phyloP scores from a whole-genome alignment of 257 asterid genomes.

The Leptodermis oblonga region DNA sequence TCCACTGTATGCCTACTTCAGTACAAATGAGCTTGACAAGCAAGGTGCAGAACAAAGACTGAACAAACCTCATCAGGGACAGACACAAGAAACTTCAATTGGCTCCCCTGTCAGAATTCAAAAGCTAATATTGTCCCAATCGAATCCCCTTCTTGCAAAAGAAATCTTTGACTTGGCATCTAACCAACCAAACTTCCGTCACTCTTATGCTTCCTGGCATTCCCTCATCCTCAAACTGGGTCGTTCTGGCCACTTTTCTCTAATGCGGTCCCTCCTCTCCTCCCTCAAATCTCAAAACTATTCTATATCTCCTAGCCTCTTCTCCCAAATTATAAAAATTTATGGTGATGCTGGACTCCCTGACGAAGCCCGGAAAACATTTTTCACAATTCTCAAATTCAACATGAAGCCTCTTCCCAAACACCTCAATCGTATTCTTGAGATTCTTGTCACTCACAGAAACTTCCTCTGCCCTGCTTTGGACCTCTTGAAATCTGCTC shows the following conservation, averaged over 20 bases:
- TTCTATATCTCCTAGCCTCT: constrained; percentile 61
- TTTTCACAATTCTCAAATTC: constrained; percentile 75
- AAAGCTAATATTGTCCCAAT: constrained; percentile 26
- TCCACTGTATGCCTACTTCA: neutral
- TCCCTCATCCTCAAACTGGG: constrained; percentile 79
- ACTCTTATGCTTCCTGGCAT: constrained; percentile 58
- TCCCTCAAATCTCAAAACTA: constrained; percentile 49
- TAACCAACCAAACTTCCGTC: constrained; percentile 61
- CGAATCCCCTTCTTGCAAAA: constrained; percentile 85
- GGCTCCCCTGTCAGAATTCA: constrained; percentile 40
- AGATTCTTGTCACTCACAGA: constrained; percentile 50
- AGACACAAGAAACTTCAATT: constrained; percentile 26
- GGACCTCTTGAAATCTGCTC: constrained; percentile 74
- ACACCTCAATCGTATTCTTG: constrained; percentile 74
- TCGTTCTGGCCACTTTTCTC: constrained; percentile 56
- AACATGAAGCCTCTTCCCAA: constrained; percentile 59
- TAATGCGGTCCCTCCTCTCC: constrained; percentile 54
- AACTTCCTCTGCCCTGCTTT: constrained; percentile 65
- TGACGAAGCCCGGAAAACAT: constrained; percentile 66
- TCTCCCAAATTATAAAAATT: constrained; percentile 65
- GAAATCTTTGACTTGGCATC: constrained; percentile 84
- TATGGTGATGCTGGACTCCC: constrained; percentile 74
- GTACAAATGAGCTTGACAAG: constrained; percentile 11
- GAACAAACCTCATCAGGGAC: constrained; percentile 23
- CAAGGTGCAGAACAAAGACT: constrained; percentile 11